Evolutionary conservation across 2,329 filamentous ascomycete genomes (phyloP), one percentile per base, ranked within the genome.

Genomic region (Hypoxylon sp.): DNA sequence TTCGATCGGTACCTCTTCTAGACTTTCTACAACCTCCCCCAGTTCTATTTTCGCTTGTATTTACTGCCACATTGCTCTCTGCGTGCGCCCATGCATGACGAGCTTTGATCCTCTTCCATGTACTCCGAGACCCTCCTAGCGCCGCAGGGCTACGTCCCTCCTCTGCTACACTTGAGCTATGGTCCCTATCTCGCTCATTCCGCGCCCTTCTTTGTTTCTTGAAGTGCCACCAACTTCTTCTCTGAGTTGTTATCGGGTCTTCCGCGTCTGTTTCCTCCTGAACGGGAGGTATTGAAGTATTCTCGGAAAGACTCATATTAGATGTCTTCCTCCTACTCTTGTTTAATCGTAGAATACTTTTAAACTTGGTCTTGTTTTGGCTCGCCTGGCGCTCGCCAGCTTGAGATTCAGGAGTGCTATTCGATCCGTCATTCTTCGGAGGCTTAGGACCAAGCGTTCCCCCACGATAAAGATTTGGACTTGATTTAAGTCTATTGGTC

Each of bases 181-280:
- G 14, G 4, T 57, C 11, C 22, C 22, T 13, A 22, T 33, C 35
- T 24, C 24, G 39, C 33, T 35, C 26, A 13, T 54, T 46, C 19
- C 17, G 22, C 19, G 26, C 17, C n/a, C 60, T 42, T 51, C 19
- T 55, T 19, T 22, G 58, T 46, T 54, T 71, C 44, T 50, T 67
- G 58, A 67, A 46, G 3, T n/a, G 53, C 66, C 69, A 55, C 69
- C 64, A 67, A 46, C 46, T 59, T 58, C 19, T 68, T 19, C 24
- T 53, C 33, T 31, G 39, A 19, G 26, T 37, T 22, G 55, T 51
- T 17, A n/a, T 22, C 11, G 19, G 24, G 5, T 13, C 19, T 6
- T 52, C 59, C 35, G n/a, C 10, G 44, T 53, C 48, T n/a, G 19
- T 33, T 11, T 59, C 46, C 9, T 19, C 14, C 13, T 52, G 69